These are phyloP conservation scores for Flagelloscypha sp. DNA, from an alignment of 768 basidiomycete genomes.

Conservation along the genomic window DNA sequence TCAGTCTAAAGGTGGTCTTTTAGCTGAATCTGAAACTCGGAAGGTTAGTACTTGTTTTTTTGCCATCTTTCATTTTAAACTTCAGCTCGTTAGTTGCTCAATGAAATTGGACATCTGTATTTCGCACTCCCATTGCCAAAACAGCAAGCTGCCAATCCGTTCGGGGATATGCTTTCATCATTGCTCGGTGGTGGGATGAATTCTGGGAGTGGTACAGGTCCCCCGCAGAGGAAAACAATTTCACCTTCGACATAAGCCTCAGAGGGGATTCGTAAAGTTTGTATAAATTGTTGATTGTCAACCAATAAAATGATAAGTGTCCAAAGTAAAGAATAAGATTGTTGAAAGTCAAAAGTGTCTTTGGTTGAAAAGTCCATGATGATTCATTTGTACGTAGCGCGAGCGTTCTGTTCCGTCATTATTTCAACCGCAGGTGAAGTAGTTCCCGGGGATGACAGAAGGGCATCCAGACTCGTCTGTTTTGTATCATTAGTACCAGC, in stretches of 20 bases:
- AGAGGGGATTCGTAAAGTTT: slow-evolving; percentile 4
- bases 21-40: slow-evolving; percentile 55
- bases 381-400: not conserved
- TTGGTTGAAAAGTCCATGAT: too few relatives aligned
- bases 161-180: slow-evolving; percentile 84
- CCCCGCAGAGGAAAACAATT: not conserved
- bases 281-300: slow-evolving; percentile 1
- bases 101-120: slow-evolving; percentile 65
- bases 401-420: not conserved
- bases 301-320: too few relatives aligned
- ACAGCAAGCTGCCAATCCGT: slow-evolving; percentile 62
- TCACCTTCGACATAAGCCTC: not conserved
- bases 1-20: slow-evolving; percentile 56
- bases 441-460: slow-evolving; percentile 43
- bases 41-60: slow-evolving; percentile 35
- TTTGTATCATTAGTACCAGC: not conserved
- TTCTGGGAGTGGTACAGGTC: slow-evolving; percentile 3
- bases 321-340: too few relatives aligned
- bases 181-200: slow-evolving; percentile 68
- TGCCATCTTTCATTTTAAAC: not conserved
- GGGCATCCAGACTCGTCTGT: slow-evolving; percentile 46
- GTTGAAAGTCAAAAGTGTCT: too few relatives aligned
- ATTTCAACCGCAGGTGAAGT: slow-evolving; percentile 40
- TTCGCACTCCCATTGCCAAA: slow-evolving; percentile 83
- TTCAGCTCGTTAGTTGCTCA: slow-evolving; percentile 40